Base-by-base conservation (phyloP, 768 basidiomycete species). In the Russula sp. region DNA sequence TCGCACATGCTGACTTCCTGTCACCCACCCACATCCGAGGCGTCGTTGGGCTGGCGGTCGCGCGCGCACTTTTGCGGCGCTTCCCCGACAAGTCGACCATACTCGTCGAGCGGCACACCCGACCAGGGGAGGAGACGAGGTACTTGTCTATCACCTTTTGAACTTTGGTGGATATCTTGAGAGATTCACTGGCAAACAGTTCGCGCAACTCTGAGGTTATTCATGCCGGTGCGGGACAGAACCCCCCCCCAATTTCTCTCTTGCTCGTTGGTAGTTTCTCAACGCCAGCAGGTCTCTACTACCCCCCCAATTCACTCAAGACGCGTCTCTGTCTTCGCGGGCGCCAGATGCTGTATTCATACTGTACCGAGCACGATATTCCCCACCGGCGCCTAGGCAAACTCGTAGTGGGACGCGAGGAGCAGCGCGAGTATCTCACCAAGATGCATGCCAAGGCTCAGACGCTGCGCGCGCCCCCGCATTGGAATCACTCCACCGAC, bases 141-240 rank as follows among this genome's bases (percentile, higher is more conserved):
- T 85, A 67, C 47, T 68, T 38, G 29, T 43, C 54, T 16, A 39
- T 13, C 50, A 2, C 0, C 41, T 57, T 25, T 61, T 43, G 52
- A 32, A 18, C n/a, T n/a, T n/a, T n/a, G n/a, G n/a, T n/a, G n/a
- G n/a, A n/a, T n/a, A n/a, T n/a, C n/a, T n/a, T n/a, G 36, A 20
- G 42, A 20, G 9, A 48, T 50, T 18, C 11, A 47, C 25, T 32
- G 39, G 41, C 46, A 25, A 36, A 53, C 51, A 94, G 93, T 71
- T 93, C 91, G 43, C 83, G 95, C 16, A 97, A 96, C 71, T 95
- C 93, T 0, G 95, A 97, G 70, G 95, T 98, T 25, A 88, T 98
- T 32, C 95, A 98, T 75, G 87, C 90, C 63, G 93, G 90, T 85
- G 69, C 46, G 70, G 63, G 2, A 29, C 25, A 57, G 25, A 36